Conservation (phyloP, 169 alveolate genomes). For the Cyclospora cayetanensis region DNA sequence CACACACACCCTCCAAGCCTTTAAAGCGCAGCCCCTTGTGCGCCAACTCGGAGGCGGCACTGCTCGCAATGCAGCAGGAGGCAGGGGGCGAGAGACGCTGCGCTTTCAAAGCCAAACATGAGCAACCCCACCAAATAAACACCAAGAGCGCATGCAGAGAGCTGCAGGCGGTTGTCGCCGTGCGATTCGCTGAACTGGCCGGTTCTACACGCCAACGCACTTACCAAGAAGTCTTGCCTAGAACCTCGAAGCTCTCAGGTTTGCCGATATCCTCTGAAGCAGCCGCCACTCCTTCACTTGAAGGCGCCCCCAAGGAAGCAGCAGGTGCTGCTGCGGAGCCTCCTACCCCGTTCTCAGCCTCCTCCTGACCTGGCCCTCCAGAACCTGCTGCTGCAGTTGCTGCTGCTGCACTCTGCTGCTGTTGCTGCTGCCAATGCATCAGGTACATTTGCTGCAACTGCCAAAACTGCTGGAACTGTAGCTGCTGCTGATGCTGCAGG, state of each 20-base stretch:
- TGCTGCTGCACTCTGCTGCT: background rate
- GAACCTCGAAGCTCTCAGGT: slow-evolving; percentile 54
- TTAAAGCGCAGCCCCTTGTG: background rate
- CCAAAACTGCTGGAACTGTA: background rate
- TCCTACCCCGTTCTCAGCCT: background rate
- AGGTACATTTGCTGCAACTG: background rate
- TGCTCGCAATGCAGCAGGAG: background rate
- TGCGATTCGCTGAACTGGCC: background rate
- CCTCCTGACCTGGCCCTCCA: background rate
- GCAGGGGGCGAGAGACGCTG: background rate
- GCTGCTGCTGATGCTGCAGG: background rate
- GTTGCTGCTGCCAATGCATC: background rate
- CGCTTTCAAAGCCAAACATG: background rate
- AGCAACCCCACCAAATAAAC: background rate
- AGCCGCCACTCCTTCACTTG: background rate
- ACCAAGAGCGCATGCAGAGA: background rate
- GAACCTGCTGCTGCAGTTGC: background rate
- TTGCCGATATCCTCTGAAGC: background rate
- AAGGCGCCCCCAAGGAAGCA: background rate
- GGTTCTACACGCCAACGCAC: background rate
- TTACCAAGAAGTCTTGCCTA: slow-evolving; percentile 55
- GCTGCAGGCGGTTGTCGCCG: background rate
- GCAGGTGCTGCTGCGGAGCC: background rate
- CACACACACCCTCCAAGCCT: background rate
- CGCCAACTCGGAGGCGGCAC: background rate